Evolutionary conservation across 1,284 basidiomycete genomes (phyloP), one percentile per base, ranked within the genome.

Genomic region (Tilletia indica): DNA sequence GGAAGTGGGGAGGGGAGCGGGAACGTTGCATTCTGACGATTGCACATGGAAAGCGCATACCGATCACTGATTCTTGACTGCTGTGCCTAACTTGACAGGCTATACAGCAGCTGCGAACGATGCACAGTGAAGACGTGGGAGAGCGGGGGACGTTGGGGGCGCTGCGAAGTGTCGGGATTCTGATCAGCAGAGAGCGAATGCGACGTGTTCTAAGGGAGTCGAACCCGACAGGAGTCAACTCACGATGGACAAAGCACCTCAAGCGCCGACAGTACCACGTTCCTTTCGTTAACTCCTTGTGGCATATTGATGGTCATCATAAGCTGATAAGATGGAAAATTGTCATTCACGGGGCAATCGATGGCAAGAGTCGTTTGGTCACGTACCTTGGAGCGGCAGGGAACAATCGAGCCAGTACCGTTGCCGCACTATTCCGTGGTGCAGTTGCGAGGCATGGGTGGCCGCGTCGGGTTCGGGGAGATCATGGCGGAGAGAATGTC

Each of bases 361-460:
- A 61, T 16, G 58, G 58, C 58, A 61, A 61, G 58, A 61, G 58
- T 16, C 19, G 49, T 8, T 39, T 64, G 14, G 54, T 72, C 5
- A 45, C 68, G 12, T 72, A 58, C 54, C 63, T 72, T 51, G 8
- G 63, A 19, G 71, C 47, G 14, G 56, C 63, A 36, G 68, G 71
- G 47, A 72, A 72, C 16, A 70, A 72, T 34, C 8, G 71, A 11
- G 71, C 71, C 1, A 39, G 66, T 12, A 72, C 71, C 3, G 69
- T 70, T 36, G 9, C 3, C 19, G 9, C 4, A 4, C 5, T 21
- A n/a, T 72, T 72, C 25, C 34, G 25, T 1, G 56, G 25, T 5
- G 71, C 63, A 4, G 49, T 63, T 0, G 36, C 12, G 6, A 25
- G 38, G 11, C 67, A 21, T 14, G 71, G 71, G 1, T 70, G 56